Conservation (phyloP, 257 asterid species). For the Solanum microdontum region DNA sequence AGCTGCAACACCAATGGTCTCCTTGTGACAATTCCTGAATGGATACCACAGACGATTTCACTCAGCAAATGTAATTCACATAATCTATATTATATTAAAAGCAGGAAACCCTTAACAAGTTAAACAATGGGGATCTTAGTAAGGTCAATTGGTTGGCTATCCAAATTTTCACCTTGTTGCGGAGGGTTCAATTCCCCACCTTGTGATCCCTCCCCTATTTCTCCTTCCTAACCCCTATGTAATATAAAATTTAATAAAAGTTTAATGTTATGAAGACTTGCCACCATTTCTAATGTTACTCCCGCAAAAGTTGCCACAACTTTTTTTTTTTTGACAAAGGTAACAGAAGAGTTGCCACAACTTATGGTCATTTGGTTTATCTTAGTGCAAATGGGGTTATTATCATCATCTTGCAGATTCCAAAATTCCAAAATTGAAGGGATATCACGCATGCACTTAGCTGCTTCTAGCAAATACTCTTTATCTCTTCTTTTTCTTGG, state of each 20-base stretch:
- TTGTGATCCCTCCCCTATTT: background rate
- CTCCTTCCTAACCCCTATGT: background rate
- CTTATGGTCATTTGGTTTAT: background rate
- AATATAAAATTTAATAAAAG: background rate
- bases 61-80: background rate
- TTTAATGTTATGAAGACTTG: background rate
- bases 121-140: background rate
- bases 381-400: background rate
- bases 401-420: background rate
- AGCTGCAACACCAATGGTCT: conserved; percentile 90
- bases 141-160: background rate
- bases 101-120: background rate
- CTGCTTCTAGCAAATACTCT: background rate
- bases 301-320: background rate
- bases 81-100: background rate
- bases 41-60: background rate
- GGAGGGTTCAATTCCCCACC: background rate
- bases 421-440: background rate
- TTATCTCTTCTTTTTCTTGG: background rate
- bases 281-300: background rate
- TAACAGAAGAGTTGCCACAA: background rate
- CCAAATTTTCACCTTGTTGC: background rate
- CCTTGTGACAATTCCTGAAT: conserved; percentile 89
- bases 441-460: background rate
- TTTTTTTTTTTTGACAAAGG: too few species aligned